Evolutionary conservation across 768 basidiomycete species (phyloP), one percentile per base, ranked within the genome.

Genomic region (Infundibulicybe gibba): DNA sequence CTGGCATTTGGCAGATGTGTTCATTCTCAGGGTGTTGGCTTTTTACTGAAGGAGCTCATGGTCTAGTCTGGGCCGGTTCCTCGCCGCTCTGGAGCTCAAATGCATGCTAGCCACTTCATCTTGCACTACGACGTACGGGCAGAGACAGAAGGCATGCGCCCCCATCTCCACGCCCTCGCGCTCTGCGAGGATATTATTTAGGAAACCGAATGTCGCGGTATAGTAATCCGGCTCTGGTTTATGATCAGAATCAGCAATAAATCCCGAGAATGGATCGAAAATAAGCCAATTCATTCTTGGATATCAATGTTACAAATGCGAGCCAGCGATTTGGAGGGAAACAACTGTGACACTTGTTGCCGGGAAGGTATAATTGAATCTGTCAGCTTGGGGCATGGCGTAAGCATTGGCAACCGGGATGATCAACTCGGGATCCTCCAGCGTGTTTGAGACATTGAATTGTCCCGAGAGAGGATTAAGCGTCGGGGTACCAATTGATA

Each of bases 11-110:
- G 67, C 2, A 47, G 56, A 11, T 45, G 37, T 15, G 15, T 4
- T 35, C 20, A 21, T 14, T 41, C 39, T 8, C 25, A n/a, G n/a
- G 25, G 25, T 8, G 8, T 2, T 32, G 3, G 21, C 11, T 12
- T 13, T 32, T 12, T 1, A 20, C 19, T 14, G 21, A n/a, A 8
- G 10, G 35, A 15, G 5, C 12, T 30, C 5, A 8, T 17, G 13
- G 31, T 5, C 13, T 19, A 19, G 17, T 61, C 71, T 73, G 20
- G 75, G 72, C 9, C 65, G 77, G 9, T 76, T 77, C 57, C 68
- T 77, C 49, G 71, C 72, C 3, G 66, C 65, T 5, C 61, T 54
- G 16, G 62, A 69, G 49, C 51, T 80, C 58, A 79, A 80, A 54
- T 56, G 65, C 0, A 67, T 80, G 58, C 46, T 79, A 32, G 76